A percentile compares a stretch with the other conserved stretches of the same genome.
These are phyloP conservation scores for Alternaria sp. DNA, from an alignment of 2,329 filamentous ascomycete species.

Conservation along the genomic window DNA sequence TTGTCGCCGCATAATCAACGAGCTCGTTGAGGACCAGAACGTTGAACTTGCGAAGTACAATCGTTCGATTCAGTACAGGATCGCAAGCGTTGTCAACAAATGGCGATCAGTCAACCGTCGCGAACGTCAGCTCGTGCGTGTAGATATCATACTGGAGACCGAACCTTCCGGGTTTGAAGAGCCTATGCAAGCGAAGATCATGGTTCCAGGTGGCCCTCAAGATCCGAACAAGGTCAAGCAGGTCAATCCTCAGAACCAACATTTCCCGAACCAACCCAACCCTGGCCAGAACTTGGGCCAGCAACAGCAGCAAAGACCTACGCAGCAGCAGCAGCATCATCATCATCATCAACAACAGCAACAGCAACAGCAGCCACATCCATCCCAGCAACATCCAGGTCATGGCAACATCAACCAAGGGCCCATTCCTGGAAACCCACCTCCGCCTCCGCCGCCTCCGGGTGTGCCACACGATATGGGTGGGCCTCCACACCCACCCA, in stretches of 20 bases:
- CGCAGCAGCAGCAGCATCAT: conserved; percentile 1
- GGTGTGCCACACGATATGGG: neutral
- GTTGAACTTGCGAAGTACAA: conserved; percentile 31
- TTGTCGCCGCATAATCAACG: conserved; percentile 35
- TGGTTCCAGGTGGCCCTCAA: neutral
- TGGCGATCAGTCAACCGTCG: conserved; percentile 27
- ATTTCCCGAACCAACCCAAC: conserved; percentile 10
- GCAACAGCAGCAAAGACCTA: conserved; percentile 20
- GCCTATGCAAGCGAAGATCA: conserved; percentile 11
- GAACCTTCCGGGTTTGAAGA: conserved; percentile 30
- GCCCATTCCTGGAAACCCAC: conserved; percentile 14
- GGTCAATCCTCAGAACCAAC: conserved; percentile 11
- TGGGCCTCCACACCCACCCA: conserved; percentile 6
- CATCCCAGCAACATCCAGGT: conserved; percentile 6
- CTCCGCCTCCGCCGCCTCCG: conserved; percentile 20
- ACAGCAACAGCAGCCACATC: neutral
- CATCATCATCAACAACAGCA: neutral
- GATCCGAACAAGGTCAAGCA: conserved; percentile 17
- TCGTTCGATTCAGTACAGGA: conserved; percentile 35
- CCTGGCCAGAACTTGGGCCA: conserved; percentile 15
- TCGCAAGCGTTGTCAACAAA: conserved; percentile 40
- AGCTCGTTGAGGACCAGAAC: conserved; percentile 42
- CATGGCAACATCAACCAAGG: conserved; percentile 3
- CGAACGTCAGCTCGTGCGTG: conserved; percentile 28
- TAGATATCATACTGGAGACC: conserved; percentile 44